A percentile compares a stretch with the other conserved stretches of the same genome.
Conservation (phyloP, 257 asterid species). For the Solanum lignicaule region DNA sequence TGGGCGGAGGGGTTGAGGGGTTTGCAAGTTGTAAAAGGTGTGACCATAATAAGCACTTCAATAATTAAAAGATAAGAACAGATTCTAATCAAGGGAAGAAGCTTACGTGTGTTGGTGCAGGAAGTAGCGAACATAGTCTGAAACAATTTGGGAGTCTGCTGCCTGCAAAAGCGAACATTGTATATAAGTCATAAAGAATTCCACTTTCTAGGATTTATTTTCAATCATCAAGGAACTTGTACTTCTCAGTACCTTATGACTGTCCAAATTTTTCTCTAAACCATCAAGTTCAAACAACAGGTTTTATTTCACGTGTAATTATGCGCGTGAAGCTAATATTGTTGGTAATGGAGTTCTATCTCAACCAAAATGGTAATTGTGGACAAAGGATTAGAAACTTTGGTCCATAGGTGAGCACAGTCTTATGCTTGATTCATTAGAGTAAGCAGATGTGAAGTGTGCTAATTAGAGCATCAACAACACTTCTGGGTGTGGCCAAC, state of each 20-base stretch:
- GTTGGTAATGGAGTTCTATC: background rate
- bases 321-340: background rate
- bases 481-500: background rate
- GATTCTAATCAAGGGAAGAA: background rate
- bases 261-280: background rate
- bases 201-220: background rate
- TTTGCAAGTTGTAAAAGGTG: background rate
- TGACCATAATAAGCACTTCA: background rate
- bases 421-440: background rate
- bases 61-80: background rate
- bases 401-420: background rate
- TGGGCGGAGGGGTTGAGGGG: background rate
- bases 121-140: conserved; percentile 67
- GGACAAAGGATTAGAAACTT: background rate
- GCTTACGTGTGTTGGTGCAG: conserved; percentile 81
- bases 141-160: conserved; percentile 66
- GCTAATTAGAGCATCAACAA: background rate
- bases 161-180: conserved; percentile 31
- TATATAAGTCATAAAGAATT: background rate
- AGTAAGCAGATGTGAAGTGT: background rate
- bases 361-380: background rate
- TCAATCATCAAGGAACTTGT: background rate
- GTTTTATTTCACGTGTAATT: background rate
- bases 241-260: background rate
- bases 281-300: background rate